Evolutionary conservation across 768 basidiomycete genomes (phyloP).

Genomic region (Suillus paluster): DNA sequence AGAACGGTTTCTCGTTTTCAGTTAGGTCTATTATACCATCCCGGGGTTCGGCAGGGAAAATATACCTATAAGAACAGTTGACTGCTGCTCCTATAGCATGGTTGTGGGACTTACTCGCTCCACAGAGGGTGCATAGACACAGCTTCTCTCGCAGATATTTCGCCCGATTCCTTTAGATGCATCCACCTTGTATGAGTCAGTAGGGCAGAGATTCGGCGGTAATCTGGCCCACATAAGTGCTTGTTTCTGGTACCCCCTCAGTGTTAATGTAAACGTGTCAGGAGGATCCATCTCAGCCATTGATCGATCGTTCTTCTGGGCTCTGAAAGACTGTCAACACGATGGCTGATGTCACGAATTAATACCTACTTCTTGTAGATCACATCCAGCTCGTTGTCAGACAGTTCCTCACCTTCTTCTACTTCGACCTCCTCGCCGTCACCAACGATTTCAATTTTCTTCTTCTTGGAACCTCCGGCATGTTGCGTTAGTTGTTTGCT

Average conservation of each 20-base stretch:
- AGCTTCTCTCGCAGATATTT: slow-evolving; percentile 67
- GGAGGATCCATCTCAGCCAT: slow-evolving; percentile 86
- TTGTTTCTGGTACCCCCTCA: slow-evolving; percentile 93
- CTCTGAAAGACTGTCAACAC: slow-evolving; percentile 50
- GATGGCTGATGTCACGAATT: neutral
- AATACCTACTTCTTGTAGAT: slow-evolving; percentile 80
- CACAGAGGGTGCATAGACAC: slow-evolving; percentile 90
- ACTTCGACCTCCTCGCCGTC: slow-evolving; percentile 85
- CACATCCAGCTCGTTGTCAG: slow-evolving; percentile 76
- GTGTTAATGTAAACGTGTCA: slow-evolving; percentile 70
- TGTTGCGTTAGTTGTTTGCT: slow-evolving; percentile 45
- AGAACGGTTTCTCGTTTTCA: slow-evolving; percentile 77
- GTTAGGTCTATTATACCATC: slow-evolving; percentile 77
- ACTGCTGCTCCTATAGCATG: slow-evolving; percentile 3
- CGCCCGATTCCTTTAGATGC: slow-evolving; percentile 82
- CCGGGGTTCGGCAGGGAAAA: slow-evolving; percentile 65
- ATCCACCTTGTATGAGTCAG: slow-evolving; percentile 72
- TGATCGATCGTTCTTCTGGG: slow-evolving; percentile 76
- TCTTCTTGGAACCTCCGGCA: slow-evolving; percentile 43
- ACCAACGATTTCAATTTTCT: slow-evolving; percentile 69
- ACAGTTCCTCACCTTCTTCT: slow-evolving; percentile 82
- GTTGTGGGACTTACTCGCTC: slow-evolving; percentile 69
- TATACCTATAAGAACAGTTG: slow-evolving; percentile 55
- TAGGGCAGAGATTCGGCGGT: neutral
- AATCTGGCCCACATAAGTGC: slow-evolving; percentile 64